phyloP scores from a whole-genome alignment of 305 asterid genomes.

The Salvia sclarea region DNA sequence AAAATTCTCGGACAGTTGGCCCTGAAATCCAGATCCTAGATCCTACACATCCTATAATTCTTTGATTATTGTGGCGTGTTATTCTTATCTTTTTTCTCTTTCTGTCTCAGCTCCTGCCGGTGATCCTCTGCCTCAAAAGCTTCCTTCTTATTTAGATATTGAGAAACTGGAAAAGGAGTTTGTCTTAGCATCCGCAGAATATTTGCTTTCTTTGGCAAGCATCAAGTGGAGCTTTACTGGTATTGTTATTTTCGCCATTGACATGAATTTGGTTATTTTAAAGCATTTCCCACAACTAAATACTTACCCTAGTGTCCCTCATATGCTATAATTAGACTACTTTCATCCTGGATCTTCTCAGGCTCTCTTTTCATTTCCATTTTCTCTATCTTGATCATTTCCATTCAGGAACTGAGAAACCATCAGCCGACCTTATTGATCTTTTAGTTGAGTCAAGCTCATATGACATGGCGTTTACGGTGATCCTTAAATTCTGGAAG shows the following conservation, averaged over 20 bases:
- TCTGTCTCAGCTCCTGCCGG: constrained; percentile 56
- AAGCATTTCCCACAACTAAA: neutral
- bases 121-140: constrained; percentile 55
- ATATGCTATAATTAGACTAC: neutral
- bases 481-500: constrained; percentile 85
- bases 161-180: constrained; percentile 90
- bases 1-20: neutral
- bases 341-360: constrained; percentile 5
- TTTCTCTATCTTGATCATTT: constrained; percentile 21
- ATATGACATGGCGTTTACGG: constrained; percentile 89
- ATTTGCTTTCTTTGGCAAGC: constrained; percentile 65
- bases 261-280: constrained; percentile 25
- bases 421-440: constrained; percentile 70
- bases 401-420: constrained; percentile 62
- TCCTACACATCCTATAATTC: constrained; percentile 15
- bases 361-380: constrained; percentile 23
- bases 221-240: constrained; percentile 75
- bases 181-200: constrained; percentile 77
- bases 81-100: constrained; percentile 18
- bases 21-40: constrained; percentile 8
- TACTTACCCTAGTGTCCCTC: constrained; percentile 11
- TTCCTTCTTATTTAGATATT: constrained; percentile 59
- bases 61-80: constrained; percentile 22
- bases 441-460: constrained; percentile 84
- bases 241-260: constrained; percentile 30